phyloP scores from a whole-genome alignment of 345 rosid genomes.

The Heritiera fomes region DNA sequence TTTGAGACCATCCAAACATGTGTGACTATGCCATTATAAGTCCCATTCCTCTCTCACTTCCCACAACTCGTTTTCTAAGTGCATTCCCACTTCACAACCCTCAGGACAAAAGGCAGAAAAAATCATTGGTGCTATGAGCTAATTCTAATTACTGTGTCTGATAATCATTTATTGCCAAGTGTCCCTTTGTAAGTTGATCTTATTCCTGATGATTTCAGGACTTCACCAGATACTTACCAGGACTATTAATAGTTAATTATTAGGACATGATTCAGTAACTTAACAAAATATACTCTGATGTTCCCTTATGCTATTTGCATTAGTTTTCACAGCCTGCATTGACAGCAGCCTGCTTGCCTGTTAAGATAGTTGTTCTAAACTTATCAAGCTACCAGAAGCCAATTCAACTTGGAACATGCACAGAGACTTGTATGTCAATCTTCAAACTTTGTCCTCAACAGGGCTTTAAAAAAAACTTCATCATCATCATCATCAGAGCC shows the following conservation, averaged over 20 bases:
- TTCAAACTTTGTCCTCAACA: constrained; percentile 1
- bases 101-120: neutral
- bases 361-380: neutral
- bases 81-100: neutral
- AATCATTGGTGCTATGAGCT: neutral
- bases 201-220: neutral
- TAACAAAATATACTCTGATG: neutral
- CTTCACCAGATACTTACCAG: neutral
- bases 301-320: constrained; percentile 11
- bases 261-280: neutral
- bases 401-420: neutral
- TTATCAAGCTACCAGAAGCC: neutral
- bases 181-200: neutral
- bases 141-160: neutral
- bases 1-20: neutral
- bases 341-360: neutral
- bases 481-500: no score
- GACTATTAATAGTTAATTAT: neutral
- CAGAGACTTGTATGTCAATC: neutral
- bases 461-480: neutral
- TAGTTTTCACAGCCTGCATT: constrained; percentile 2
- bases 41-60: neutral
- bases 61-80: neutral
- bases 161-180: neutral
- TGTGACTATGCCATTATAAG: neutral